These are phyloP conservation scores for Gloeopeniophorella convolvens DNA, from an alignment of 768 basidiomycete species.

Conservation along the genomic window DNA sequence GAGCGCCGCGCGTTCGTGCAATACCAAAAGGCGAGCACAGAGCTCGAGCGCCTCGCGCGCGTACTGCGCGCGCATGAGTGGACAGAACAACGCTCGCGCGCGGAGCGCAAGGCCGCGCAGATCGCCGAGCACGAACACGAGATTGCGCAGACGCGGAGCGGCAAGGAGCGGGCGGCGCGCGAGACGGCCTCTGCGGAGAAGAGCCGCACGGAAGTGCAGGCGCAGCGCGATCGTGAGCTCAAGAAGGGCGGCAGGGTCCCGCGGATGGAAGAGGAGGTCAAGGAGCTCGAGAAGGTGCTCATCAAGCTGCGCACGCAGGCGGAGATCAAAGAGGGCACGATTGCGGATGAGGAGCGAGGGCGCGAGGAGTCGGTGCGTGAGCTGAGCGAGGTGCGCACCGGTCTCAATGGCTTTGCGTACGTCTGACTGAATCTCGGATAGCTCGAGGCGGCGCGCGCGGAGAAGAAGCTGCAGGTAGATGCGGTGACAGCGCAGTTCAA, in stretches of 20 bases:
- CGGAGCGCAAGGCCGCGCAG: constrained; percentile 48
- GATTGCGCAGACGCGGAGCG: constrained; percentile 39
- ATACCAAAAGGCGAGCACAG: constrained; percentile 83
- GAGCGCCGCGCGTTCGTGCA: constrained; percentile 87
- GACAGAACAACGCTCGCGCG: constrained; percentile 51
- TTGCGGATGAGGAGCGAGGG: constrained; percentile 71
- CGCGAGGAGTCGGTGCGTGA: constrained; percentile 47
- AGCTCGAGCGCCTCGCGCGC: constrained; percentile 81
- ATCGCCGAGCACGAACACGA: constrained; percentile 46
- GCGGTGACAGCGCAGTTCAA: constrained; percentile 48
- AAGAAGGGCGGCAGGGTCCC: constrained; percentile 91
- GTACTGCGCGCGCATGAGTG: constrained; percentile 87
- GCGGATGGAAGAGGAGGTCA: constrained; percentile 74
- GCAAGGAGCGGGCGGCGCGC: constrained; percentile 42
- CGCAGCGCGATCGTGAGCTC: constrained; percentile 79
- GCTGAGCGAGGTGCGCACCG: constrained; percentile 49
- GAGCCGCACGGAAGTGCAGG: constrained; percentile 57
- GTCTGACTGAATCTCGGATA: constrained; percentile 25
- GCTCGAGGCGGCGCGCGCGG: constrained; percentile 50
- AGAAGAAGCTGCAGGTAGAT: constrained; percentile 56
- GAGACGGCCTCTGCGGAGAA: constrained; percentile 63
- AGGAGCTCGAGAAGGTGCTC: constrained; percentile 69
- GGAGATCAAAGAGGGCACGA: constrained; percentile 68
- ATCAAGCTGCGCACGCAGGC: constrained; percentile 81
- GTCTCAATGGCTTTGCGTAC: neutral